Base-by-base conservation (phyloP, 345 rosid genomes). In the Euphorbia tirucalli region DNA sequence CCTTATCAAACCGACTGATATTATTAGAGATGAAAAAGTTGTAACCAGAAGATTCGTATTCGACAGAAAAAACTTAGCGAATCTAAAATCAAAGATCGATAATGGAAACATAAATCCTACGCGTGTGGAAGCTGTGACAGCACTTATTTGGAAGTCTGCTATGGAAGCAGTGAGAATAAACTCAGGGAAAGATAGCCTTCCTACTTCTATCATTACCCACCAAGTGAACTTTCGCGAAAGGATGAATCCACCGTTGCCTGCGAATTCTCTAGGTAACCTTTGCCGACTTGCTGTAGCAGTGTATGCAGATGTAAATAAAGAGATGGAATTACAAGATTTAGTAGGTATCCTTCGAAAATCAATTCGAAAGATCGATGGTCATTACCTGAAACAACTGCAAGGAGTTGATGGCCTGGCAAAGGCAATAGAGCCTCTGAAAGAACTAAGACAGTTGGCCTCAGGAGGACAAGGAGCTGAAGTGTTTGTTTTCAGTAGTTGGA, bases 201-300 rank as follows among this genome's bases (percentile, higher is more conserved):
- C 75, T 11, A 22, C 73, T 27, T 77, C 80, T 7, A 71, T 69
- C 7, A 70, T 5, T 18, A 72, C 80, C 5, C 77, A 77, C 41
- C 61, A 56, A 11, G 77, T 77, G 56, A 68, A 77, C 54, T 72
- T 77, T 7, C 68, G 73, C 3, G 37, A 61, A 16, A 28, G 77
- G 69, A 56, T 63, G 30, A n/a, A 24, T 11, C 58, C 77, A 19
- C 77, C 81, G 57, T 63, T 77, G 43, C 76, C 77, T 0, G 66
- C 63, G 28, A 52, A 63, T 22, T 31, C 74, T 0, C 1, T 77
- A 28, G 77, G 80, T 22, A 77, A 77, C 66, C 70, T 77, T 7
- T 77, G 80, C 73, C 57, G 66, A 9, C 46, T 74, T 9, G 4
- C 70, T 1, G 22, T 72, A 9, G 70, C 70, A 5, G 41, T 71